A percentile compares a stretch with the other conserved stretches of the same genome.
Evolutionary conservation across 257 asterid species (phyloP).

Genomic region (Penstemon davidsonii): DNA sequence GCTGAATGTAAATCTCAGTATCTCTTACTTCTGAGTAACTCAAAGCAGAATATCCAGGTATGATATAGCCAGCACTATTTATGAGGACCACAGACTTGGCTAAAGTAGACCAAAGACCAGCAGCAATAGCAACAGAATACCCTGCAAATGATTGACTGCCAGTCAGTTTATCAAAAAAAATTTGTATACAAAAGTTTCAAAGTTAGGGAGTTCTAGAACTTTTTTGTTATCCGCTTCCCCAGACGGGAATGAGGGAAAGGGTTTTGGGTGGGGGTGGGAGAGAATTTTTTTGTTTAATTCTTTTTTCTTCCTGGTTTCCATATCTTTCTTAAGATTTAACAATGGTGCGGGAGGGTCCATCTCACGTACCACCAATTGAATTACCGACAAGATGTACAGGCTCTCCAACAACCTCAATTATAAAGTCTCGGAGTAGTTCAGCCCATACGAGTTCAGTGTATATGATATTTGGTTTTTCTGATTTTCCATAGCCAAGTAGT

Average conservation of each 20-base stretch:
- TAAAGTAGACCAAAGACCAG: slow-evolving; percentile 74
- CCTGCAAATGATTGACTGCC: slow-evolving; percentile 46
- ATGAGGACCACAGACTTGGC: slow-evolving; percentile 77
- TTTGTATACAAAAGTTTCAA: not conserved
- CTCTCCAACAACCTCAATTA: slow-evolving; percentile 75
- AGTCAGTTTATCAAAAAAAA: slow-evolving; percentile 20
- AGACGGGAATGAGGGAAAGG: not conserved
- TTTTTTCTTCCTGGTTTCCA: slow-evolving; percentile 6
- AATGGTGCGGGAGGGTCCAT: slow-evolving; percentile 14
- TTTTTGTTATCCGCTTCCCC: slow-evolving; percentile 16
- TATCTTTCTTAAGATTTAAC: slow-evolving; percentile 5
- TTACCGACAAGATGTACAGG: slow-evolving; percentile 92
- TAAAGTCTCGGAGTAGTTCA: slow-evolving; percentile 77
- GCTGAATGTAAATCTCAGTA: slow-evolving; percentile 1
- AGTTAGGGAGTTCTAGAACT: slow-evolving; percentile 2
- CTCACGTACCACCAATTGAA: slow-evolving; percentile 85
- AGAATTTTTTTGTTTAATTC: not conserved
- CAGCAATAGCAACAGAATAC: slow-evolving; percentile 67
- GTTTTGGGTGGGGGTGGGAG: not conserved
- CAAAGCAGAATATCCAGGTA: slow-evolving; percentile 55
- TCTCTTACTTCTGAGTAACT: slow-evolving; percentile 56
- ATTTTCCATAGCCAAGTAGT: slow-evolving; percentile 85
- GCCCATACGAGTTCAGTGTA: slow-evolving; percentile 91
- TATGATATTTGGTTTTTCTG: slow-evolving; percentile 82
- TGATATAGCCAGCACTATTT: slow-evolving; percentile 72